Base-by-base conservation (phyloP, 164 flowering plant genomes). In the Magnolia sinica region DNA sequence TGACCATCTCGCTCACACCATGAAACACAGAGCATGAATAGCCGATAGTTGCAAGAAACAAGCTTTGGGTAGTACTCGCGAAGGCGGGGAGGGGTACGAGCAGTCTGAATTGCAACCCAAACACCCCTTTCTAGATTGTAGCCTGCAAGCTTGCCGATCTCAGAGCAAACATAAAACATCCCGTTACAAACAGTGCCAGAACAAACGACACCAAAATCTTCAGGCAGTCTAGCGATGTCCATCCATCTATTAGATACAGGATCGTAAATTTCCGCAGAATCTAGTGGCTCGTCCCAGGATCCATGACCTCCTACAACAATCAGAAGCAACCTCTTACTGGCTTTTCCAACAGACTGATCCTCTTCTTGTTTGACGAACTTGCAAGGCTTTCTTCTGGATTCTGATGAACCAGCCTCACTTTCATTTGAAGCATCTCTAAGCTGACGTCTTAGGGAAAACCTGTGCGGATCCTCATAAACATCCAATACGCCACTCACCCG, bases 401-500 rank as follows among this genome's bases (percentile, higher is more conserved):
- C 72, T 50, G 78, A 66, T n/a, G 81, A 77, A 29, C 81, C 75
- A 37, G 79, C 61, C n/a, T 87, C 96, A 77, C 64, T 80, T 65
- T 86, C 93, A 80, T 80, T 87, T 45, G 82, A 74, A 65, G 86
- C 72, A 80, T 78, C 84, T 65, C 90, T 79, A 20, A 78, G 75
- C 63, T 92, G 95, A 52, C 94, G 92, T 76, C 99, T 88, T 7
- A 90, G 79, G 24, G 98, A 96, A 61, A 96, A 89, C 81, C 94
- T 87, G 81, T 96, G 99, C 75, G 99, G 99, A 86, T 96, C 99
- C 82, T 91, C 95, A 73, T 94, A 96, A 73, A 96, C 93, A 81
- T 94, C 96, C 2, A 97, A 92, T 19, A 86, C 88, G 37, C 95
- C 94, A 64, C 93, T 90, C 55, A 84, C 16, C 37, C 97, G 80